A percentile compares a stretch with the other conserved stretches of the same genome.
Conservation (phyloP, 2,329 filamentous ascomycete genomes). For the Venturia nashicola region DNA sequence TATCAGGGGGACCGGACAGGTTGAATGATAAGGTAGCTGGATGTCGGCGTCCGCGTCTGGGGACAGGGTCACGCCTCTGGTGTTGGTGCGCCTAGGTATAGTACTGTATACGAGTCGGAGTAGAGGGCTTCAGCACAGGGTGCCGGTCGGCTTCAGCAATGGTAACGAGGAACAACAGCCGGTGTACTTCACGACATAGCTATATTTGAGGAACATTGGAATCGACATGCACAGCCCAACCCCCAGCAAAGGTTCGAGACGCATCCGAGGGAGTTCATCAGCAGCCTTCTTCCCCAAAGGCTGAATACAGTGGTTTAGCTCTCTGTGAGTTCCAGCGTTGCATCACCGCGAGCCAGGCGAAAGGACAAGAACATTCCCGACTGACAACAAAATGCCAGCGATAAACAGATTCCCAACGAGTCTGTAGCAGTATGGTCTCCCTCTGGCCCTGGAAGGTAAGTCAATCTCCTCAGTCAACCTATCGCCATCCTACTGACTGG, state of each 20-base stretch:
- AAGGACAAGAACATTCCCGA: background rate
- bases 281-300: background rate
- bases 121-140: background rate
- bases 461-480: background rate
- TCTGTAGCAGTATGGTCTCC: conserved; percentile 51
- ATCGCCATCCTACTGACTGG: background rate
- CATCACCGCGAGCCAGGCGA: background rate
- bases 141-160: background rate
- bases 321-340: background rate
- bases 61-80: background rate
- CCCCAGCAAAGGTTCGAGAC: no score
- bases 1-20: no score
- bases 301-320: background rate
- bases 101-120: no score
- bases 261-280: background rate
- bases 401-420: background rate
- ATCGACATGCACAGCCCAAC: background rate
- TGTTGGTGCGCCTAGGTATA: background rate
- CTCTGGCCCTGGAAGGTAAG: conserved; percentile 74
- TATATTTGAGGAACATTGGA: background rate
- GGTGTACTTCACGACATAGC: background rate
- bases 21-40: no score
- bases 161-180: background rate
- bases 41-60: no score
- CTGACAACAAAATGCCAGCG: background rate